Evolutionary conservation across 495 filamentous ascomycete species (phyloP), one percentile per base, ranked within the genome.

Genomic region (Aspergillus haitiensis): DNA sequence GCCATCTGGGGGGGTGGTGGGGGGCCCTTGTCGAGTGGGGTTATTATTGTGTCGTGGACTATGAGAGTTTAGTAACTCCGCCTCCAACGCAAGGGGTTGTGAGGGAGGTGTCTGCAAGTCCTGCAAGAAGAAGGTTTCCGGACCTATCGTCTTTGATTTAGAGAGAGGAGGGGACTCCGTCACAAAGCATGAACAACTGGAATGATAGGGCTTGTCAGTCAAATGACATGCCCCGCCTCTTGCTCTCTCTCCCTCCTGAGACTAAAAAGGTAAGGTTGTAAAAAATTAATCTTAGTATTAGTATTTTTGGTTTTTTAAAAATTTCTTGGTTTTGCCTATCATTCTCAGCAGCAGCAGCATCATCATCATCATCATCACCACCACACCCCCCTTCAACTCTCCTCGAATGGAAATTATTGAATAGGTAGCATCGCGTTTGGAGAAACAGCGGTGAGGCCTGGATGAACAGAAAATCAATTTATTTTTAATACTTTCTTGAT

Each of bases 71-170:
- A 58, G 54, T 49, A 18, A 39, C 56, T 64, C 64, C 54, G 58
- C 62, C 55, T 56, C 56, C 40, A 49, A 67, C 65, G 65, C 65
- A 67, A 67, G 65, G 65, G 65, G 65, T 64, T 13, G 52, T 33
- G 54, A 62, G 52, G 55, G 65, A 62, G 56, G 56, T 59, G 53
- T 27, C 53, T 64, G 57, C 57, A 56, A 39, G 35, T 55, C 54
- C 16, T 35, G 48, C 59, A 64, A 60, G 62, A 60, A 67, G 59
- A 64, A 63, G 59, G 21, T 64, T 61, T 56, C 62, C 62, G 62
- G 59, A 58, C 65, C 65, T 67, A 67, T 67, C 60, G 48, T 47
- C 53, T 54, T 33, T 21, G n/a, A 10, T 52, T 35, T 1, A 27
- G 21, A 27, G 21, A 27, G 21, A 3, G 21, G 21, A 27, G 35